Percentiles rank a stretch among this genome's conserved stretches.
Conservation (phyloP, 2,329 filamentous ascomycete genomes). For the Ceratocystis variospora region DNA sequence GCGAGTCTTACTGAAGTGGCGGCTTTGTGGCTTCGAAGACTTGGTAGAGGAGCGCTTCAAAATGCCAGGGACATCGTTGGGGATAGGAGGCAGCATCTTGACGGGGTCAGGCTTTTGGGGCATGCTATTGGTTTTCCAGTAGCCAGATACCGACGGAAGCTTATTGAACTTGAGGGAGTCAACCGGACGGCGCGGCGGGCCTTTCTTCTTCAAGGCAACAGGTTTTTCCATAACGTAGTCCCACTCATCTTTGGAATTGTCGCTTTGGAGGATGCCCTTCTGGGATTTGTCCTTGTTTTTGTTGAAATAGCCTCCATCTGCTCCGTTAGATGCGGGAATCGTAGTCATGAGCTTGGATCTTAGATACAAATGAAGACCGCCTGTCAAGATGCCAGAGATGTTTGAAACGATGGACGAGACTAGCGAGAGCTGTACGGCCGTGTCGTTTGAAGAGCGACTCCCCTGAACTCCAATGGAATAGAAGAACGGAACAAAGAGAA, state of each 20-base stretch:
- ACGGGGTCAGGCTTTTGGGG: conserved; percentile 15
- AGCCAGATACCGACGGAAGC: background rate
- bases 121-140: conserved; percentile 2
- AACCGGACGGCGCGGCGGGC: background rate
- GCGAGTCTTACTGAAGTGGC: background rate
- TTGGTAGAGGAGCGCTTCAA: conserved; percentile 3
- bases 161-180: conserved; percentile 2
- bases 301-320: background rate
- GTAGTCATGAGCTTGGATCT: conserved; percentile 44
- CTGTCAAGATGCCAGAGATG: conserved; percentile 50
- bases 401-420: conserved; percentile 53
- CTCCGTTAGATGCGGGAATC: background rate
- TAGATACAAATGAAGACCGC: conserved; percentile 52
- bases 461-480: conserved; percentile 38
- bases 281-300: background rate
- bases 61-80: background rate
- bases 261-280: background rate
- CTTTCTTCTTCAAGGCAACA: background rate
- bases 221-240: background rate
- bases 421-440: conserved; percentile 41
- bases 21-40: background rate
- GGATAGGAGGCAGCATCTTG: conserved; percentile 6
- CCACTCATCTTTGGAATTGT: background rate
- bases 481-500: conserved; percentile 51
- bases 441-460: conserved; percentile 26